A percentile compares a stretch with the other conserved stretches of the same genome.
Conservation (phyloP, 2,329 filamentous ascomycete species). For the Nigrospora oryzae region DNA sequence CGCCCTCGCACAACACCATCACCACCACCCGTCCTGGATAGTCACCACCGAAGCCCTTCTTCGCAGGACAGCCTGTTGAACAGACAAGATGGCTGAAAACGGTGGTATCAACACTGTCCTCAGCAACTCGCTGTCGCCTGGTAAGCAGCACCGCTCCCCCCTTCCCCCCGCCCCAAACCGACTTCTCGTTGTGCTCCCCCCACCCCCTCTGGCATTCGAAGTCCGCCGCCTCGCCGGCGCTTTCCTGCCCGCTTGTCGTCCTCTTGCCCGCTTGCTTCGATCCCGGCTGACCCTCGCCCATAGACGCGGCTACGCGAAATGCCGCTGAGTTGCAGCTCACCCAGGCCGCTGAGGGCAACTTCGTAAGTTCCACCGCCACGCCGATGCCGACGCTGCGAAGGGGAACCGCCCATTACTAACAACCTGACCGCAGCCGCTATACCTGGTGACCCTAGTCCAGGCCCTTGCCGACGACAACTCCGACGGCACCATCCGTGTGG, state of each 20-base stretch:
- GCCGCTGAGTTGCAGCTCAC: conserved; percentile 89
- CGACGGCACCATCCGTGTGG: conserved; percentile 77
- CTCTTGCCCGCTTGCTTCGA: background rate
- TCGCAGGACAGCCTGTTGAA: conserved; percentile 8
- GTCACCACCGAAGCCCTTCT: too few relatives aligned
- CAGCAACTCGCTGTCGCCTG: conserved; percentile 89
- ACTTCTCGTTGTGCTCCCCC: too few relatives aligned
- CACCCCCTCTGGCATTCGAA: too few relatives aligned
- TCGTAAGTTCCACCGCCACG: conserved; percentile 51
- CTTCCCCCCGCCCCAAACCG: background rate
- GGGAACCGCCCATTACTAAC: background rate
- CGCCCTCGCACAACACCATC: background rate
- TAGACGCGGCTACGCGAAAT: conserved; percentile 84
- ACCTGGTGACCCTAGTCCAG: conserved; percentile 85
- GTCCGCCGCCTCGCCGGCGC: background rate
- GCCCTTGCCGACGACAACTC: conserved; percentile 88
- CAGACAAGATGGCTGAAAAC: conserved; percentile 50
- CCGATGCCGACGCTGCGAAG: background rate
- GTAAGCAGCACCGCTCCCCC: conserved; percentile 36
- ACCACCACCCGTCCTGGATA: background rate
- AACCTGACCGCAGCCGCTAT: conserved; percentile 54
- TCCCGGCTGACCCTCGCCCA: conserved; percentile 22
- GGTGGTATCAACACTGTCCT: conserved; percentile 95
- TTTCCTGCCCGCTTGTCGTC: conserved; percentile 1
- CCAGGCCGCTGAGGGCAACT: conserved; percentile 89